Evolutionary conservation across 495 filamentous ascomycete species (phyloP), one percentile per base, ranked within the genome.

Genomic region (Cercophora samala): DNA sequence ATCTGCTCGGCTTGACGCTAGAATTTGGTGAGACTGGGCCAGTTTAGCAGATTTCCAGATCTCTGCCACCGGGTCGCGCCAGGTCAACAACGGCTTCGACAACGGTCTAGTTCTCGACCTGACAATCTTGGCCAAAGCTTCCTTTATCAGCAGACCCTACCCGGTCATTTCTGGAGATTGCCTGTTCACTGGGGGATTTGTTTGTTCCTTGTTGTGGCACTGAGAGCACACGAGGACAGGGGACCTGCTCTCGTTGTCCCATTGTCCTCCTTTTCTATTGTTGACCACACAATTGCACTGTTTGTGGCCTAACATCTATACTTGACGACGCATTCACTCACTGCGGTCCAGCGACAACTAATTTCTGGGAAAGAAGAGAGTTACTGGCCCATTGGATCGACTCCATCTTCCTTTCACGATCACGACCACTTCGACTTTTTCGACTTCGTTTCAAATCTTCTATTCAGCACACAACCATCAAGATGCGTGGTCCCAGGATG

Each of bases 301-400:
- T 29, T 5, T 29, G 26, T 29, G 26, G 26, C 26, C 26, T 29
- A 29, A 29, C 26, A 8, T 29, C 26, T 8, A 29, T 0, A 5
- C 26, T 29, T 29, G 26, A 29, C 26, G 26, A n/a, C 26, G 26
- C 5, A 46, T 17, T 18, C 37, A 46, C 37, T 9, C 37, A 46
- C 15, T 17, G 37, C 37, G 37, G 37, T 46, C 11, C 37, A 1
- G 37, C 13, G 24, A 60, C 53, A 37, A 37, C 6, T 62, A 25
- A 26, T 9, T 56, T 37, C 46, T 29, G 26, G 46, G 23, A 24
- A 21, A 62, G 23, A 60, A 60, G 63, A 24, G 29, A 60, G 23
- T 25, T 18, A 29, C 17, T 18, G 46, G 56, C 65, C 65, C 42
- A 5, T 76, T 73, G 74, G 74, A 71, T 25, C 58, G 58, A 17